phyloP scores from a whole-genome alignment of 2,329 filamentous ascomycete species.

The Xylariaceae sp. region DNA sequence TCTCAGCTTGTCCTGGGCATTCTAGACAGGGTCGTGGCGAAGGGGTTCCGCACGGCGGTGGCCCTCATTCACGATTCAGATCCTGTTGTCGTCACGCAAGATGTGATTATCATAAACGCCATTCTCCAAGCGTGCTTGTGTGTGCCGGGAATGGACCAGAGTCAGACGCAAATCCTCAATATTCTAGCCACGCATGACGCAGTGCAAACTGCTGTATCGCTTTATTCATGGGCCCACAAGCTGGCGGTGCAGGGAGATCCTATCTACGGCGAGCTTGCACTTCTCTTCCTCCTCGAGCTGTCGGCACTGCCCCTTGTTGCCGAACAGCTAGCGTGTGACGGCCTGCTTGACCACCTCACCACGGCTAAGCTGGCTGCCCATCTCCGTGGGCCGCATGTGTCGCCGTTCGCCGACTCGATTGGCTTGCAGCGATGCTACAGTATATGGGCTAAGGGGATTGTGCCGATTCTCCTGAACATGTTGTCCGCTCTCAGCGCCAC shows the following conservation, averaged over 20 bases:
- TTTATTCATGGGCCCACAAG: conserved; percentile 92
- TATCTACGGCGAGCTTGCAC: conserved; percentile 85
- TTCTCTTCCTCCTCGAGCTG: conserved; percentile 82
- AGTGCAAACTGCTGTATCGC: conserved; percentile 72
- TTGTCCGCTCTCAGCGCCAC: conserved; percentile 74
- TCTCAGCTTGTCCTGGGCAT: conserved; percentile 69
- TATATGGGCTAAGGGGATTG: conserved; percentile 83
- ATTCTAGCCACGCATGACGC: conserved; percentile 66
- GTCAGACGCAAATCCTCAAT: conserved; percentile 64
- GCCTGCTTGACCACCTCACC: conserved; percentile 71
- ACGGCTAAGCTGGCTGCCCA: conserved; percentile 73
- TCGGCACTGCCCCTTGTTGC: conserved; percentile 76
- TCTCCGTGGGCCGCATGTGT: conserved; percentile 65
- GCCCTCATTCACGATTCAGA: conserved; percentile 74
- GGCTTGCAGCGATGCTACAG: conserved; percentile 69
- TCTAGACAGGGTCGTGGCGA: conserved; percentile 69
- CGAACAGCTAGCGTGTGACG: conserved; percentile 85
- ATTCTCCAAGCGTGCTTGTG: conserved; percentile 79
- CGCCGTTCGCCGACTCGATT: conserved; percentile 69
- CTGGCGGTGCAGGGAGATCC: conserved; percentile 74
- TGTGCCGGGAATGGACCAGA: conserved; percentile 68
- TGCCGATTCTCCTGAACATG: conserved; percentile 85
- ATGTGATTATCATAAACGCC: conserved; percentile 81
- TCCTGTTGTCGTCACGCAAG: conserved; percentile 61
- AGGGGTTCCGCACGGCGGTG: conserved; percentile 76